Base-by-base conservation (phyloP, 352 stramenopile species). In the Globisporangium middletonii region DNA sequence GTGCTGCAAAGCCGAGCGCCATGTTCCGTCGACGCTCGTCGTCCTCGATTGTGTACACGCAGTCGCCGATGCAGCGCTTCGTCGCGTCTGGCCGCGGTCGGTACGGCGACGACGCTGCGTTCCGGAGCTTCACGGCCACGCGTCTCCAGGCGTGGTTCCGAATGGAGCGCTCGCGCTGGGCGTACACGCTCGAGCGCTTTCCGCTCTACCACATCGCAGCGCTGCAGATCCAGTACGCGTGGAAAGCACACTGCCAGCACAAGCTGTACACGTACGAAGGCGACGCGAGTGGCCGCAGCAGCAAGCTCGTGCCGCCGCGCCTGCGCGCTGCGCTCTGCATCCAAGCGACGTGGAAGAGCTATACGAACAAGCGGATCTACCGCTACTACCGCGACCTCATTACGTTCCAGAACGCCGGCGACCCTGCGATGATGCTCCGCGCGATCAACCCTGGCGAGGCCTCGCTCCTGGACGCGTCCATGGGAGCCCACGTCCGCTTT, bases 361-460 rank as follows among this genome's bases (percentile, higher is more conserved):
- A 88, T 71, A 89, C 74, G 4, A 83, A 90, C 60, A 63, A 63
- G 7, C 69, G 79, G 23, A 92, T 94, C 65, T 95, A 82, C 60
- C 67, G 73, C 8, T 91, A 90, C 60, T 94, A 94, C 47, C 71
- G 71, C 1, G 79, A 95, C 54, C 69, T 95, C 30, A 72, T 96
- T 53, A 62, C 80, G 23, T 96, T 96, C 63, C 77, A 79, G 43
- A 77, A 85, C 61, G 70, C 72, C 6, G 84, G 86, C 23, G 83
- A 96, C 60, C 87, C 87, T 7, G 70, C 72, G n/a, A 62, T 70
- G 23, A 92, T 96, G 74, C 65, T 96, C 15, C 72, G 81, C 4
- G 76, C 79, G 27, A 94, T 96, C 59, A 96, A 96, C 57, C 88
- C 88, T 16, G 60, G 62, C 0, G 88, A 96, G 50, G 86, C 88